Evolutionary conservation across 805 yeast species (phyloP), one percentile per base, ranked within the genome.

Genomic region (Wickerhamomyces ciferrii): DNA sequence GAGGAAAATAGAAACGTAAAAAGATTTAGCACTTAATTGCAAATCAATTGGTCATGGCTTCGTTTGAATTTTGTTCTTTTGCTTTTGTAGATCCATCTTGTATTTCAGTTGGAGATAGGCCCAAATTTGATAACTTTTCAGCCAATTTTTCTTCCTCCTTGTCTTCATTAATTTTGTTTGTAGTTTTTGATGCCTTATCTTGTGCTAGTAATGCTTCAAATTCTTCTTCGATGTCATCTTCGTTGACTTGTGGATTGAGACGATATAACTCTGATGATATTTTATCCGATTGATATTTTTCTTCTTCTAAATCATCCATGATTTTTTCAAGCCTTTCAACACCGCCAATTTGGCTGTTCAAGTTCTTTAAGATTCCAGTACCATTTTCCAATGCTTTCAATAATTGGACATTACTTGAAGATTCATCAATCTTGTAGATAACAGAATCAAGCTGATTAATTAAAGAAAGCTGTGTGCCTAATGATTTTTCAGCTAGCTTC

Each of bases 311-410:
- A 39, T 66, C 68, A 43, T 70, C 74, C 53, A 75, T 57, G 6
- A 72, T 50, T 4, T 66, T 63, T 20, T 68, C 71, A 1, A 76
- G 72, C 32, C 62, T 59, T 10, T 75, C 78, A 14, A 67, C 61
- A 2, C 74, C 75, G 4, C 76, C 79, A 31, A 69, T 51, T 42
- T 67, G 67, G 9, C 59, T 44, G 47, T 75, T 75, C 41, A 77
- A 61, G 23, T 57, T 49, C 42, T 59, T 58, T 31, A 76, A 60
- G 18, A 71, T 57, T 9, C 54, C 54, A 5, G 66, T 59, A 20
- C 76, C 68, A 17, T 64, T 59, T 44, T 62, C 58, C 19, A 76
- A 49, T 3, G 74, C 71, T 17, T 57, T 59, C 8, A 71, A 43
- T 6, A 75, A 52, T 19, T 67, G 62, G 29, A 61, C 59, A 51